Conservation (phyloP, 2,329 filamentous ascomycete species). For the Penicillium nordicum region DNA sequence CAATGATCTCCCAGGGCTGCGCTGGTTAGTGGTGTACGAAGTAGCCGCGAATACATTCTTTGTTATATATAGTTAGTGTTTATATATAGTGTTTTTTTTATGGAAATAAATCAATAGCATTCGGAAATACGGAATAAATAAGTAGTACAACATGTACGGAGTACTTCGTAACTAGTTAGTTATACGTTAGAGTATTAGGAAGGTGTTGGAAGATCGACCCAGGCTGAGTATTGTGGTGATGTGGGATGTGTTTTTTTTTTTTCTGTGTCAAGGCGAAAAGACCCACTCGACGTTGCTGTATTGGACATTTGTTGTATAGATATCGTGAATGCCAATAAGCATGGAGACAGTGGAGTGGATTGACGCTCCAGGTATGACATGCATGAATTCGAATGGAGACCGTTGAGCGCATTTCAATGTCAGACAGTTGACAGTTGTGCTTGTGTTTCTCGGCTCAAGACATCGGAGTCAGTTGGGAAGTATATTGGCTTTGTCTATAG, state of each 20-base stretch:
- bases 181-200: neutral
- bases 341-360: slow-evolving; percentile 8
- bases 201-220: neutral
- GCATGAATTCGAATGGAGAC: slow-evolving; percentile 16
- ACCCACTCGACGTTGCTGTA: neutral
- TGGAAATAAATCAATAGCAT: neutral
- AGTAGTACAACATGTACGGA: neutral
- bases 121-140: neutral
- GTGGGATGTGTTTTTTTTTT: neutral
- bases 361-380: slow-evolving; percentile 19
- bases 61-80: neutral
- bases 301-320: neutral
- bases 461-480: neutral
- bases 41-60: neutral
- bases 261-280: neutral
- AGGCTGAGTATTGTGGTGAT: slow-evolving; percentile 7
- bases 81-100: neutral
- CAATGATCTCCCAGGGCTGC: slow-evolving; percentile 11
- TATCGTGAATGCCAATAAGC: neutral
- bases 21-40: slow-evolving; percentile 5
- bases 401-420: slow-evolving; percentile 9
- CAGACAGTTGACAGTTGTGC: slow-evolving; percentile 5
- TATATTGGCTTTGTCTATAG: neutral
- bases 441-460: slow-evolving; percentile 7
- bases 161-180: neutral